Evolutionary conservation across 306 rosid genomes (phyloP).

Genomic region (Vigna mungo): DNA sequence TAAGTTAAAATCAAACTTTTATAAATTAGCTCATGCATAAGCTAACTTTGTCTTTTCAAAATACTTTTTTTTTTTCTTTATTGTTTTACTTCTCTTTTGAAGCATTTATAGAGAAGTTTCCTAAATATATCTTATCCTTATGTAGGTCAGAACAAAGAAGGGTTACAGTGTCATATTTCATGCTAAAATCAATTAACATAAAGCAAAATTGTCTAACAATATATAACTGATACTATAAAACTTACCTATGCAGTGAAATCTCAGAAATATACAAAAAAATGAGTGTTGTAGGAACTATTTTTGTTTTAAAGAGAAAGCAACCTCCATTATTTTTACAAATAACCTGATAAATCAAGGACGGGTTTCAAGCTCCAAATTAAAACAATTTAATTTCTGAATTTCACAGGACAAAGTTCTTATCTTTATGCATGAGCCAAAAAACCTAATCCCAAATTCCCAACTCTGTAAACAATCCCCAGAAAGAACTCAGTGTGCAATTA

Average conservation of each 20-base stretch:
- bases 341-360: conserved; percentile 12
- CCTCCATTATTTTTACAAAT: conserved; percentile 4
- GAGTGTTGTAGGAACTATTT: not conserved
- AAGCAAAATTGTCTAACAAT: too few species aligned
- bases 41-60: too few species aligned
- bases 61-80: too few species aligned
- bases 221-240: too few species aligned
- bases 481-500: not conserved
- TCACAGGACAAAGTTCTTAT: not conserved
- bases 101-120: too few species aligned
- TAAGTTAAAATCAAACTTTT: too few species aligned
- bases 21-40: too few species aligned
- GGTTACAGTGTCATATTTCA: not conserved
- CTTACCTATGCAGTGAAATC: not conserved
- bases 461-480: not conserved
- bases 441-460: conserved; percentile 15
- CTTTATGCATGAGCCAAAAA: conserved; percentile 10
- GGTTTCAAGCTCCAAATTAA: conserved; percentile 32
- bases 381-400: conserved; percentile 27
- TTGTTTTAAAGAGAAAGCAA: not conserved
- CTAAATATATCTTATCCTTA: too few species aligned
- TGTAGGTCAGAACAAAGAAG: not conserved
- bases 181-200: too few species aligned
- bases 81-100: too few species aligned
- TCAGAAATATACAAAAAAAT: conserved; percentile 4